Conservation (phyloP, 331 rosid species). For the Pyracantha coccinea region DNA sequence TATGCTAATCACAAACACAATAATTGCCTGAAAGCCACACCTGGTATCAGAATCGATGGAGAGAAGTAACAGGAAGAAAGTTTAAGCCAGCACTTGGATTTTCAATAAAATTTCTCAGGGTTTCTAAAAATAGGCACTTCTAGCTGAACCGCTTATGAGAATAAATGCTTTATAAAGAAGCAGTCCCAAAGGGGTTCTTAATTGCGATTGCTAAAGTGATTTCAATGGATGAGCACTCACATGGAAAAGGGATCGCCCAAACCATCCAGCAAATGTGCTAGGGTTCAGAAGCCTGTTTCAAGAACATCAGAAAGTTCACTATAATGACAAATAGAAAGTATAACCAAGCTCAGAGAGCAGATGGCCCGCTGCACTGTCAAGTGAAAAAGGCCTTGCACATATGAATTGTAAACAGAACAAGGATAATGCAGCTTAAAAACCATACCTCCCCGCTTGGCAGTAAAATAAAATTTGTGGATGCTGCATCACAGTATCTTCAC, state of each 20-base stretch:
- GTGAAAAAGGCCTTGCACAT: slow-evolving; percentile 3
- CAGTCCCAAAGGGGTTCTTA: not conserved
- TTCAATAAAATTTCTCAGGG: no score
- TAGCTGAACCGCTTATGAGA: no score
- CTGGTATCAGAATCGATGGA: slow-evolving; percentile 3
- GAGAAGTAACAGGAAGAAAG: not conserved
- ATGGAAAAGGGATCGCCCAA: slow-evolving; percentile 85
- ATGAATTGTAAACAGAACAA: not conserved
- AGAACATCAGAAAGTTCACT: slow-evolving; percentile 2
- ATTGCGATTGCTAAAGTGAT: not conserved
- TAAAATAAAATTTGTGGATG: slow-evolving; percentile 95
- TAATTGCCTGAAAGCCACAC: slow-evolving; percentile 56
- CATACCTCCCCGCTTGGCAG: slow-evolving; percentile 92
- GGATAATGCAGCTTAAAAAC: slow-evolving; percentile 12
- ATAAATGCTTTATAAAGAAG: not conserved
- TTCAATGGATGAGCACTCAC: slow-evolving; percentile 37
- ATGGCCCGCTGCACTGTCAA: not conserved
- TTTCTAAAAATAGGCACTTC: no score
- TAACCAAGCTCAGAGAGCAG: not conserved
- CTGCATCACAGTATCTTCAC: slow-evolving; percentile 87
- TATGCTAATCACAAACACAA: slow-evolving; percentile 70
- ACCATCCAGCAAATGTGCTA: slow-evolving; percentile 97
- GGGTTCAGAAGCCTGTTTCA: slow-evolving; percentile 83
- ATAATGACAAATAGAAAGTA: not conserved
- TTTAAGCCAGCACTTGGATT: not conserved